Base-by-base conservation (phyloP, 176 grass and related monocot species). In the Cenchrus purpureus region DNA sequence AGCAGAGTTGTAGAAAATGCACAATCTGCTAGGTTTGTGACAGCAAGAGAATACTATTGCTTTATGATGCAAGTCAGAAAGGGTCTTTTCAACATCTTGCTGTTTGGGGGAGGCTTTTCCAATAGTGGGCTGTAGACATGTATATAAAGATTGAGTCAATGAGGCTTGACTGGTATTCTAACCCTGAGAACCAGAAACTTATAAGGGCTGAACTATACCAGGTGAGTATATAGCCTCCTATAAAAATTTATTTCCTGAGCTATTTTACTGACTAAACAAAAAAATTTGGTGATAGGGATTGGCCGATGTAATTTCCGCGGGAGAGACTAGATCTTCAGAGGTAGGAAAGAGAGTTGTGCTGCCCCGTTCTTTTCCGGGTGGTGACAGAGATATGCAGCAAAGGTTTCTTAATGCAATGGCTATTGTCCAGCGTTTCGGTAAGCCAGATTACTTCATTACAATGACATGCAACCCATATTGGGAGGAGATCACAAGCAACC, bases 401-500 rank as follows among this genome's bases (percentile, higher is more conserved):
- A 68, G 63, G 2, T 80, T 80, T 52, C 64, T 68, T 10, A 57
- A 65, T 65, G 62, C 62, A 31, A 81, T 81, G 64, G 64, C 49
- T 54, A 20, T 81, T 37, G 64, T 80, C 0, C 78, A 80, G 6
- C 28, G 5, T 4, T 80, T 53, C 12, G 78, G 48, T 0, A 54
- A 53, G 7, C 62, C 32, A 20, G 74, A 77, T 76, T 76, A 76
- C 9, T 76, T 76, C 73, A 75, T 75, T 19, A 71, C 43, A 1
- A 71, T 71, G 68, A 71, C 43, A 4, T 71, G 69, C 19, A 76
- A 76, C 3, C 74, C 74, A 0, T 76, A 76, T 3, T 76, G 53
- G 44, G 9, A 58, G 0, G 74, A 76, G 10, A 58, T 58, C n/a
- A 43, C 17, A 17, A 0, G 0, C 1, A 59, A 59, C 20, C 69